phyloP scores from a whole-genome alignment of 257 asterid genomes.

The Nicotiana obtusifolia region DNA sequence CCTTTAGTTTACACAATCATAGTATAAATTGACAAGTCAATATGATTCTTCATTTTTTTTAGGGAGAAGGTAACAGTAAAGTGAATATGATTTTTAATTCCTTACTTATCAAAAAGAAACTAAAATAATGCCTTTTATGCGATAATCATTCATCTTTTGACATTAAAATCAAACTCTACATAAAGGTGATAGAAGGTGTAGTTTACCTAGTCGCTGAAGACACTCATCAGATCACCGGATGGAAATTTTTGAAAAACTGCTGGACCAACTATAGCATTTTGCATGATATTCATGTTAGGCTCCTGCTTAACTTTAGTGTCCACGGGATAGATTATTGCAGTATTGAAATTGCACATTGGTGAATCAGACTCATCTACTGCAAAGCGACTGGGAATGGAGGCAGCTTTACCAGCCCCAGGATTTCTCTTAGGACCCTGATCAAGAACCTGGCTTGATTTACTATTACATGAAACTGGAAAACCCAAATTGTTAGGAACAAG shows the following conservation, averaged over 20 bases:
- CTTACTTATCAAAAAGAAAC: not conserved
- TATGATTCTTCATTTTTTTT: not conserved
- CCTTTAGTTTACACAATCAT: not conserved
- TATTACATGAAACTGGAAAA: constrained; percentile 30
- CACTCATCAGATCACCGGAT: constrained; percentile 48
- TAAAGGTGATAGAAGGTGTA: not conserved
- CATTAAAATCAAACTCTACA: not conserved
- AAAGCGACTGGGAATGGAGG: constrained; percentile 55
- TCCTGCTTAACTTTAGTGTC: constrained; percentile 56
- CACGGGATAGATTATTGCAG: constrained; percentile 30
- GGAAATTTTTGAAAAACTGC: constrained; percentile 27
- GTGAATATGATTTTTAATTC: not conserved
- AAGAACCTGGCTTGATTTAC: constrained; percentile 15
- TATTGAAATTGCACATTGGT: constrained; percentile 27
- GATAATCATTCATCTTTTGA: not conserved
- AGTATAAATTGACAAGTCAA: not conserved
- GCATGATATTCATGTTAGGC: constrained; percentile 37
- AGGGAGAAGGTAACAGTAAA: too few species aligned
- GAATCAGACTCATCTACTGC: constrained; percentile 46
- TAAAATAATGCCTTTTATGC: not conserved
- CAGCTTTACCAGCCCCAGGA: constrained; percentile 33
- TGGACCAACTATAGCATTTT: constrained; percentile 36
- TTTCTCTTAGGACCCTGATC: constrained; percentile 35
- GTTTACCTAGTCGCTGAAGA: constrained; percentile 54
- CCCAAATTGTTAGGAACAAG: constrained; percentile 22